phyloP scores from a whole-genome alignment of 352 stramenopile species.

The Phytophthora brassicae region DNA sequence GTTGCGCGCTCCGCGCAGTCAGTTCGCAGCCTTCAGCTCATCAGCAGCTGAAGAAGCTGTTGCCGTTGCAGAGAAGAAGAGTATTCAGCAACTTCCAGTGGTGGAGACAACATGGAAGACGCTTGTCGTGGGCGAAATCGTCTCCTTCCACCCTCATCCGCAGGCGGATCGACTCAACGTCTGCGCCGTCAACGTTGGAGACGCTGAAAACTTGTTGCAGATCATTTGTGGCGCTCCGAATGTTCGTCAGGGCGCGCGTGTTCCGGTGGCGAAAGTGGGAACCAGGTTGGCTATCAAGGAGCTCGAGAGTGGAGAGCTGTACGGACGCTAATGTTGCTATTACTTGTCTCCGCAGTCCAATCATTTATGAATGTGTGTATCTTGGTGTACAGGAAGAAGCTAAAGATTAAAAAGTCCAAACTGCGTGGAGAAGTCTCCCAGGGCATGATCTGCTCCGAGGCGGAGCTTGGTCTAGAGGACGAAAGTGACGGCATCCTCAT shows the following conservation, averaged over 20 bases:
- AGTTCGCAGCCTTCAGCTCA: constrained; percentile 21
- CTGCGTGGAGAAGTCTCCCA: constrained; percentile 75
- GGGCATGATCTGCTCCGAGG: constrained; percentile 85
- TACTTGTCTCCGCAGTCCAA: no score
- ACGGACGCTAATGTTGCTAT: constrained; percentile 5
- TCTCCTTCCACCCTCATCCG: constrained; percentile 57
- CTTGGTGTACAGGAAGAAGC: constrained; percentile 48
- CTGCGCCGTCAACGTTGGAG: constrained; percentile 64
- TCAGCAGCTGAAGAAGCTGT: constrained; percentile 5
- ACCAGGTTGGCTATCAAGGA: constrained; percentile 64
- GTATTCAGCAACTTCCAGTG: constrained; percentile 16
- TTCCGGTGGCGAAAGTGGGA: constrained; percentile 71
- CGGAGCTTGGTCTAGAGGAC: constrained; percentile 62
- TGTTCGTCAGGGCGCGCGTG: constrained; percentile 51
- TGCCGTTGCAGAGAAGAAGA: constrained; percentile 23
- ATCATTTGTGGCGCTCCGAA: constrained; percentile 81
- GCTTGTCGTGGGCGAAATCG: constrained; percentile 75
- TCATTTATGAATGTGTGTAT: constrained; percentile 2
- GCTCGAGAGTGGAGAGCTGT: constrained; percentile 48
- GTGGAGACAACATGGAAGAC: constrained; percentile 62
- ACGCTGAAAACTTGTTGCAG: constrained; percentile 59
- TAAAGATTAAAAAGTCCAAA: constrained; percentile 89
- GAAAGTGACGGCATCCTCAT: constrained; percentile 73
- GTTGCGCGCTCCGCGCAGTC: constrained; percentile 14
- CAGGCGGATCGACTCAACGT: constrained; percentile 68